These are phyloP conservation scores for Dipteronia dyeriana DNA, from an alignment of 345 rosid genomes.

Conservation along the genomic window DNA sequence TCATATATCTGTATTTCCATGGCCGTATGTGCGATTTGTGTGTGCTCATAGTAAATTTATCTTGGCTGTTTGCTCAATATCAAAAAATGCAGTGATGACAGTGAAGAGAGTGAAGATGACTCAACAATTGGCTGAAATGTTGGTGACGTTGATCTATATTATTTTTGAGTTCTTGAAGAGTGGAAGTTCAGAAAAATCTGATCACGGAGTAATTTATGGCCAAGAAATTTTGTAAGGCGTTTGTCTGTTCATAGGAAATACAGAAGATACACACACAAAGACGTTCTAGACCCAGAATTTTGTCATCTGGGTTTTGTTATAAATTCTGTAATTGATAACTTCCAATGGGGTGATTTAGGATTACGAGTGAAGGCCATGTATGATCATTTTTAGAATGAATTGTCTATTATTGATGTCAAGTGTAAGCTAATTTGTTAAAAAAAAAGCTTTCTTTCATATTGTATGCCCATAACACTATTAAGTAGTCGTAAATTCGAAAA, in stretches of 20 bases:
- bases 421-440: neutral
- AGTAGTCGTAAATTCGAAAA: too few species aligned
- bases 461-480: too few species aligned
- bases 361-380: neutral
- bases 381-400: neutral
- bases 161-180: constrained; percentile 7
- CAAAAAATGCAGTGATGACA: constrained; percentile 65
- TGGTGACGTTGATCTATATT: neutral
- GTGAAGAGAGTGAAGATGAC: constrained; percentile 74
- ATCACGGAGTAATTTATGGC: constrained; percentile 1
- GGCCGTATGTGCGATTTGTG: neutral
- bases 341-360: neutral
- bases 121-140: constrained; percentile 43
- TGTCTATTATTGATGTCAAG: neutral
- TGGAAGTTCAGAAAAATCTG: neutral
- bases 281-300: constrained; percentile 22
- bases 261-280: constrained; percentile 4
- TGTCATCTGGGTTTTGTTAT: constrained; percentile 12
- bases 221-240: constrained; percentile 3
- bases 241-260: constrained; percentile 19
- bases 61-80: neutral
- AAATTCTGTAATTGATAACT: neutral
- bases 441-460: neutral
- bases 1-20: neutral
- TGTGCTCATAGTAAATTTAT: neutral